A percentile compares a stretch with the other conserved stretches of the same genome.
These are phyloP conservation scores for Ceratocystis albifundus DNA, from an alignment of 2,329 filamentous ascomycete species.

Conservation along the genomic window DNA sequence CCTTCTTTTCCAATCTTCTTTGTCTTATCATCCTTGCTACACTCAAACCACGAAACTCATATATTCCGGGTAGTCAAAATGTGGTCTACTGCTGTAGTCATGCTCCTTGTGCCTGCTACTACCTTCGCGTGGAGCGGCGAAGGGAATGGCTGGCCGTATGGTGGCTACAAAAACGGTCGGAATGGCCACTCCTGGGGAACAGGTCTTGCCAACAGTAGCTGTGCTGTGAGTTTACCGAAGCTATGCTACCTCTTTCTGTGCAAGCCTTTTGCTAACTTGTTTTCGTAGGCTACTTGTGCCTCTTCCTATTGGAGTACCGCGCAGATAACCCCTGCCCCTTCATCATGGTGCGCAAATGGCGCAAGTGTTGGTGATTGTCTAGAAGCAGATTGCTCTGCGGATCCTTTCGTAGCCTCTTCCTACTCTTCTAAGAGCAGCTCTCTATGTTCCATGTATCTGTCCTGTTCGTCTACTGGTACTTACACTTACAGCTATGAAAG, in stretches of 20 bases:
- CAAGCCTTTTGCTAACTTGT: background rate
- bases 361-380: constrained; percentile 25
- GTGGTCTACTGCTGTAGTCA: constrained; percentile 17
- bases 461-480: constrained; percentile 25
- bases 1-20: background rate
- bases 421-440: constrained; percentile 26
- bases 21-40: background rate
- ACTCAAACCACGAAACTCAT: background rate
- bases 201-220: constrained; percentile 14
- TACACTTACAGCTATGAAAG: constrained; percentile 26
- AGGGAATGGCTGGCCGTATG: constrained; percentile 20
- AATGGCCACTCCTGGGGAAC: constrained; percentile 16
- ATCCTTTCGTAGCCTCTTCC: constrained; percentile 23
- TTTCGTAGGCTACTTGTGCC: constrained; percentile 23
- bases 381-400: constrained; percentile 25
- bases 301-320: constrained; percentile 27
- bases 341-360: constrained; percentile 24
- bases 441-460: constrained; percentile 25
- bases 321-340: constrained; percentile 25
- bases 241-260: background rate
- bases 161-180: constrained; percentile 13
- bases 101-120: constrained; percentile 17
- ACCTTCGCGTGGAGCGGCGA: constrained; percentile 19
- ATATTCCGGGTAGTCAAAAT: constrained; percentile 3
- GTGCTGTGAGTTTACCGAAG: constrained; percentile 23